Conservation (phyloP, 2,329 filamentous ascomycete species). For the Paecilomyces sp. region DNA sequence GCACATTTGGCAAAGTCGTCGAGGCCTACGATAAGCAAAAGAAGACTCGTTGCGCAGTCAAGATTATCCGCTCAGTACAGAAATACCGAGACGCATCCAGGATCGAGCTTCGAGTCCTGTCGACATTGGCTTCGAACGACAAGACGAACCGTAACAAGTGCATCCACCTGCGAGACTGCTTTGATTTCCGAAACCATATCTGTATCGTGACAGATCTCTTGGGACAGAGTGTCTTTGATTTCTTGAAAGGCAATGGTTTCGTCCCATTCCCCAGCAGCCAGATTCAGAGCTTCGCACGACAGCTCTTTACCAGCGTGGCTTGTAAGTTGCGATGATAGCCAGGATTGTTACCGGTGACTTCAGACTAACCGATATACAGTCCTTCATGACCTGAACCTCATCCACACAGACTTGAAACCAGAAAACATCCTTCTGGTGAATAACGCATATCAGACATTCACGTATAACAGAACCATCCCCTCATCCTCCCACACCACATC, state of each 20-base stretch:
- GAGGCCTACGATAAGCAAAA: slow-evolving; percentile 76
- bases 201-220: slow-evolving; percentile 74
- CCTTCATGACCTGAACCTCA: slow-evolving; percentile 91
- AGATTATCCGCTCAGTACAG: slow-evolving; percentile 96
- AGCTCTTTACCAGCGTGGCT: slow-evolving; percentile 95
- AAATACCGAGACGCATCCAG: slow-evolving; percentile 95
- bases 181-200: slow-evolving; percentile 95
- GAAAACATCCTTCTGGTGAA: slow-evolving; percentile 62
- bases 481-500: slow-evolving; percentile 54
- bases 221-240: slow-evolving; percentile 96
- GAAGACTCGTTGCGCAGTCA: slow-evolving; percentile 81
- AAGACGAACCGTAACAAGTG: slow-evolving; percentile 88
- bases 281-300: slow-evolving; percentile 92
- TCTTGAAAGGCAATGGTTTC: slow-evolving; percentile 89
- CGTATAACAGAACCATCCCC: slow-evolving; percentile 60
- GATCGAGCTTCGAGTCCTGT: slow-evolving; percentile 88
- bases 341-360: not conserved
- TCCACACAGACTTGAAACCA: slow-evolving; percentile 74
- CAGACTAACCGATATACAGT: slow-evolving; percentile 48
- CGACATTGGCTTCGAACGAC: slow-evolving; percentile 87
- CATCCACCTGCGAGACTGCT: slow-evolving; percentile 93
- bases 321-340: slow-evolving; percentile 58
- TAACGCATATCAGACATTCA: slow-evolving; percentile 60
- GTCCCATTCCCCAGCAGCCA: slow-evolving; percentile 97
- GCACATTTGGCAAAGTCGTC: slow-evolving; percentile 97